Percentiles rank a stretch among this genome's conserved stretches.
Evolutionary conservation across 495 filamentous ascomycete genomes (phyloP).

Genomic region (Aspergillus egyptiacus): DNA sequence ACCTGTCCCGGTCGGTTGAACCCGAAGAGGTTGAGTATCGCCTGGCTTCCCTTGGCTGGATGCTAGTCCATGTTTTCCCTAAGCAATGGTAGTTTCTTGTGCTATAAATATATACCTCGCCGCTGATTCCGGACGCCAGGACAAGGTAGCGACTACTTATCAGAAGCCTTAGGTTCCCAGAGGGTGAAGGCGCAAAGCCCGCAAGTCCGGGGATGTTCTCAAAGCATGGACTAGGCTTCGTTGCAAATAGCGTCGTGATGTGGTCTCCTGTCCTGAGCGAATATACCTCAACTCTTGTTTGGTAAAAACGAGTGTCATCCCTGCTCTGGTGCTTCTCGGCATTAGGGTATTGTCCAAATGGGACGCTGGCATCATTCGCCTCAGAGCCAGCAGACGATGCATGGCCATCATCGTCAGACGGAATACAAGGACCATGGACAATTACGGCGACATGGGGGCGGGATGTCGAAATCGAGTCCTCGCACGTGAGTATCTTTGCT

Average conservation of each 20-base stretch:
- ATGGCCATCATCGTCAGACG: conserved; percentile 32
- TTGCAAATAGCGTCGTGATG: conserved; percentile 62
- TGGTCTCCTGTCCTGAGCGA: conserved; percentile 64
- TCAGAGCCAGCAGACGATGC: conserved; percentile 36
- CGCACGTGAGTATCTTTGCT: conserved; percentile 62
- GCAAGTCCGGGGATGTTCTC: conserved; percentile 38
- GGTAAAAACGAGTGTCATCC: conserved; percentile 53
- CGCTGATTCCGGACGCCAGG: conserved; percentile 72
- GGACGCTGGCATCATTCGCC: conserved; percentile 28
- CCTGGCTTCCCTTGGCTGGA: conserved; percentile 51
- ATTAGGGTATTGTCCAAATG: conserved; percentile 20
- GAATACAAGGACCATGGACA: conserved; percentile 62
- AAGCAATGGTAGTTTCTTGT: conserved; percentile 65
- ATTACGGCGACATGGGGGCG: conserved; percentile 68
- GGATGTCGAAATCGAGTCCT: conserved; percentile 35
- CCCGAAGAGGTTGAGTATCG: conserved; percentile 50
- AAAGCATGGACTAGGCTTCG: conserved; percentile 40
- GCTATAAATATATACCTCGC: conserved; percentile 77
- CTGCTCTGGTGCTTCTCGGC: conserved; percentile 23
- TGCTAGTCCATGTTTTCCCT: conserved; percentile 80
- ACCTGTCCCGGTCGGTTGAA: conserved; percentile 48
- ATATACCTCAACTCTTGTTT: conserved; percentile 81
- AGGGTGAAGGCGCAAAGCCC: conserved; percentile 52
- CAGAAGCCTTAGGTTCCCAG: conserved; percentile 65
- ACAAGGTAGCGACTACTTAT: conserved; percentile 61